A percentile compares a stretch with the other conserved stretches of the same genome.
phyloP scores from a whole-genome alignment of 177 flowering plant species.

The Telopea speciosissima region DNA sequence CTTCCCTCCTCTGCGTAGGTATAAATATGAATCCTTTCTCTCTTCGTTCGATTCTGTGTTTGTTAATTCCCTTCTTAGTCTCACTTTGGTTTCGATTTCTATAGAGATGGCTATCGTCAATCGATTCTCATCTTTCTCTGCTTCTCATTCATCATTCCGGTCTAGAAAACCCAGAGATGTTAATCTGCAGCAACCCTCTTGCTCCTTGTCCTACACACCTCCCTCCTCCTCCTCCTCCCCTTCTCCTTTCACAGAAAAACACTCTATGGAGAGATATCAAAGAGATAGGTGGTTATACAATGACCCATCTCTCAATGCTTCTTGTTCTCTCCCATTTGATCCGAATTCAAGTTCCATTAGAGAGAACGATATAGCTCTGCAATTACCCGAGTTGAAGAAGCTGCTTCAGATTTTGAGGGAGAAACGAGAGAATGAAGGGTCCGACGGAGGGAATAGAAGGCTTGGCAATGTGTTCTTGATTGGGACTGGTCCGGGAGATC shows the following conservation, averaged over 20 bases:
- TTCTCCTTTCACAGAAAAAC: slow-evolving; percentile 77
- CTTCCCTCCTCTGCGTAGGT: background rate
- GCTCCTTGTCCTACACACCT: slow-evolving; percentile 8
- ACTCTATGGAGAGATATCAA: slow-evolving; percentile 52
- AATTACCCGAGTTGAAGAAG: slow-evolving; percentile 76
- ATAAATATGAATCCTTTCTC: background rate
- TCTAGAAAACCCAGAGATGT: background rate
- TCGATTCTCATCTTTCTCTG: slow-evolving; percentile 4
- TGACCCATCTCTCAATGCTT: slow-evolving; percentile 13
- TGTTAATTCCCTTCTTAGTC: too few species aligned
- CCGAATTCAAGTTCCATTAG: slow-evolving; percentile 27
- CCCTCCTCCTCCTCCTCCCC: slow-evolving; percentile 14
- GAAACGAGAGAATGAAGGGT: slow-evolving; percentile 35
- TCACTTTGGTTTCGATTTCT: background rate
- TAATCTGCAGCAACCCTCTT: background rate
- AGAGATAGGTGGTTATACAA: slow-evolving; percentile 65
- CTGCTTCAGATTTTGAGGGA: slow-evolving; percentile 55
- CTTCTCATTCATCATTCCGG: slow-evolving; percentile 2
- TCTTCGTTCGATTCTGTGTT: background rate
- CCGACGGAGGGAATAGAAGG: slow-evolving; percentile 19
- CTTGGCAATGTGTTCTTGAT: slow-evolving; percentile 82
- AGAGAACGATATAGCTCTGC: slow-evolving; percentile 70
- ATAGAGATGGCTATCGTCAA: background rate
- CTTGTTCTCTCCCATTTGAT: slow-evolving; percentile 20
- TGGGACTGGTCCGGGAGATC: slow-evolving; percentile 96